Conservation (phyloP, 73 alveolate genomes). For the Paramecium pentaurelia region DNA sequence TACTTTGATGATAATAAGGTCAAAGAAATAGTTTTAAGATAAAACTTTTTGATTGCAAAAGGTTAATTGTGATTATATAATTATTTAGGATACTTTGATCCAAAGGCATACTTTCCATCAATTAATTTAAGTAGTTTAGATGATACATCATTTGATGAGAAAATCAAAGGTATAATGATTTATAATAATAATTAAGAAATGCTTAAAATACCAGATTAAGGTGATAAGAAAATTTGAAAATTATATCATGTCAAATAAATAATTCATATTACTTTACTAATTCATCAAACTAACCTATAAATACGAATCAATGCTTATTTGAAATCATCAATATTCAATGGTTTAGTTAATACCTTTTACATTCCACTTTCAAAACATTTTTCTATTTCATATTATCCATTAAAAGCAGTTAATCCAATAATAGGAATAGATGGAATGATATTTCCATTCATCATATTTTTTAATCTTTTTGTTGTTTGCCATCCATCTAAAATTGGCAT, state of each 20-base stretch:
- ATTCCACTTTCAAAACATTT: slow-evolving; percentile 41
- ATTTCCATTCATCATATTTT: neutral
- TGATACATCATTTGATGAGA: slow-evolving; percentile 30
- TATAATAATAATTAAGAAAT: neutral
- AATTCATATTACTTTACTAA: neutral
- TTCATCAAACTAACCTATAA: neutral
- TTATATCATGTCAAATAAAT: neutral
- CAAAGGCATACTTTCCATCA: slow-evolving; percentile 36
- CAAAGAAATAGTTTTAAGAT: slow-evolving; percentile 57
- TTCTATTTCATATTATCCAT: slow-evolving; percentile 6
- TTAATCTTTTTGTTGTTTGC: neutral
- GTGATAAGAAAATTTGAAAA: neutral
- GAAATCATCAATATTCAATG: slow-evolving; percentile 7
- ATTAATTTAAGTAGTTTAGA: slow-evolving; percentile 27
- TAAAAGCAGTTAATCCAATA: slow-evolving; percentile 49
- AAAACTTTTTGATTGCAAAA: slow-evolving; percentile 53
- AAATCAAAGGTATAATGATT: neutral
- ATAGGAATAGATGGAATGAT: slow-evolving; percentile 43
- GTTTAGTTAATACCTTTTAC: slow-evolving; percentile 21
- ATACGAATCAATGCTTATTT: neutral
- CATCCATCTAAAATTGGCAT: slow-evolving; percentile 60
- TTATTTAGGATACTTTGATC: slow-evolving; percentile 4
- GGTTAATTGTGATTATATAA: neutral
- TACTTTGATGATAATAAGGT: slow-evolving; percentile 58
- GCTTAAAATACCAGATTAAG: slow-evolving; percentile 28